Conservation (phyloP, 805 yeast genomes). For the Kazachstania martiniae region DNA sequence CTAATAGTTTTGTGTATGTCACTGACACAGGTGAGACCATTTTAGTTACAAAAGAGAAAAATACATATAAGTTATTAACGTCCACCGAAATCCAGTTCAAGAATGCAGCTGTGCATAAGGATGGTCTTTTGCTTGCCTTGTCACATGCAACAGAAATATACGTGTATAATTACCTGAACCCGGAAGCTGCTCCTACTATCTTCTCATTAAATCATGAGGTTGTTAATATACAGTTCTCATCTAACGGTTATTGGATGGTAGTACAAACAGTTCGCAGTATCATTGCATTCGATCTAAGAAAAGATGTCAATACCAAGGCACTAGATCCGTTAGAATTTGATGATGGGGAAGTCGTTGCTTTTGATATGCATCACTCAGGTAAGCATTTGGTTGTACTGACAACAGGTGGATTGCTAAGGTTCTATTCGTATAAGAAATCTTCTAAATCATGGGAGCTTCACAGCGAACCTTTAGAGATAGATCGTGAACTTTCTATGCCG, state of each 20-base stretch:
- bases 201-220: conserved; percentile 9
- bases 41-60: no score
- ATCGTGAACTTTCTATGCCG: no score
- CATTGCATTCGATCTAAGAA: conserved; percentile 21
- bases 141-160: conserved; percentile 4
- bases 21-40: no score
- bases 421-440: conserved; percentile 6
- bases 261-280: conserved; percentile 10
- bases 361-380: conserved; percentile 4
- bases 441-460: conserved; percentile 7
- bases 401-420: neutral
- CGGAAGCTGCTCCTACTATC: conserved; percentile 7
- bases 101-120: conserved; percentile 25
- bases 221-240: conserved; percentile 12
- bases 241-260: conserved; percentile 26
- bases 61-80: no score
- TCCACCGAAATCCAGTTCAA: no score
- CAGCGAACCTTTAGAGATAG: no score
- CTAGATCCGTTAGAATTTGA: conserved; percentile 5
- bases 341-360: neutral
- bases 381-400: conserved; percentile 1
- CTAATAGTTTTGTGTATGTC: neutral
- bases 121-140: conserved; percentile 29
- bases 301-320: conserved; percentile 14
- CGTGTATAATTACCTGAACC: conserved; percentile 9